Conservation (phyloP, 148 eudicot genomes). For the Vaccinium macrocarpon region DNA sequence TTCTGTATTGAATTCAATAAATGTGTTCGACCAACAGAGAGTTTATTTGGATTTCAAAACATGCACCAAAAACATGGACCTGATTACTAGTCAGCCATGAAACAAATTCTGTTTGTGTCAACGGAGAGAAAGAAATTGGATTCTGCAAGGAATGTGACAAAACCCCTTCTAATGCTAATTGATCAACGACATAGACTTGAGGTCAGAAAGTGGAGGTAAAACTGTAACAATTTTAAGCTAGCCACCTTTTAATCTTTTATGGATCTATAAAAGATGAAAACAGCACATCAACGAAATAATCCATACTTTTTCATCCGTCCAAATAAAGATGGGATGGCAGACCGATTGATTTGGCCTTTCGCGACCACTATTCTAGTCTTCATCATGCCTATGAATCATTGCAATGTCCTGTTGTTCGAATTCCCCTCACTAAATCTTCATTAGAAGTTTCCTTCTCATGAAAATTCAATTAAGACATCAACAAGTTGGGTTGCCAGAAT, state of each 20-base stretch:
- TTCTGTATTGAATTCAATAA: not conserved
- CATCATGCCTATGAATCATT: not conserved
- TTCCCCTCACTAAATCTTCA: constrained; percentile 8
- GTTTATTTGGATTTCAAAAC: not conserved
- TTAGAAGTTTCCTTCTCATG: not conserved
- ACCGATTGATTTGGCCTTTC: not conserved
- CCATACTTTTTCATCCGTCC: too few species aligned
- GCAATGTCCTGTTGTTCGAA: not conserved
- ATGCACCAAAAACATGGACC: not conserved
- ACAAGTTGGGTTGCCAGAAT: not conserved
- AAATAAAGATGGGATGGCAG: not conserved
- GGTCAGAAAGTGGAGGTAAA: not conserved
- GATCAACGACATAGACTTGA: not conserved
- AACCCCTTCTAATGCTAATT: not conserved
- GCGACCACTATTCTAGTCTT: not conserved
- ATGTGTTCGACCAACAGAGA: not conserved
- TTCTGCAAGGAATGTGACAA: not conserved
- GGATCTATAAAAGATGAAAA: too few species aligned
- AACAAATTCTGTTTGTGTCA: not conserved
- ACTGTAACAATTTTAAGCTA: not conserved
- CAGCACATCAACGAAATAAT: too few species aligned
- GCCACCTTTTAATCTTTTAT: too few species aligned
- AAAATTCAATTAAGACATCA: not conserved
- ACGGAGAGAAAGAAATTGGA: not conserved
- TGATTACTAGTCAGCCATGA: not conserved